Percentiles rank a stretch among this genome's conserved stretches.
Conservation (phyloP, 2,329 filamentous ascomycete genomes). For the Periconia macrospinosa region DNA sequence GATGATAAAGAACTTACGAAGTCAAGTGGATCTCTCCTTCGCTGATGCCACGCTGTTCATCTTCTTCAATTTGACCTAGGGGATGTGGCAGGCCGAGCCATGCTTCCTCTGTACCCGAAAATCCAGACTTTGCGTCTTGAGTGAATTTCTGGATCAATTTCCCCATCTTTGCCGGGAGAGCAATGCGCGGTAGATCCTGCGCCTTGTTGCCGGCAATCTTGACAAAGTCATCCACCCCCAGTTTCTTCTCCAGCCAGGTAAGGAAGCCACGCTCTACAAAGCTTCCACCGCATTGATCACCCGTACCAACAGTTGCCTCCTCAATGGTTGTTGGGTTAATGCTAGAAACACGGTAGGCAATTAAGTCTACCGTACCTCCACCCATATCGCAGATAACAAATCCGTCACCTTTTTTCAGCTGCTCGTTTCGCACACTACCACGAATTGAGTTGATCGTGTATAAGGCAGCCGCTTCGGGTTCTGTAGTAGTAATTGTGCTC, state of each 20-base stretch:
- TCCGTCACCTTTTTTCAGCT: slow-evolving; percentile 17
- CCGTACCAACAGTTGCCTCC: slow-evolving; percentile 25
- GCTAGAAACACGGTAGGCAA: slow-evolving; percentile 20
- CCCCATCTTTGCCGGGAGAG: slow-evolving; percentile 13
- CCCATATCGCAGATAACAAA: slow-evolving; percentile 36
- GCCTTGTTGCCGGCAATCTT: slow-evolving; percentile 17
- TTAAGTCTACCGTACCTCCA: slow-evolving; percentile 32
- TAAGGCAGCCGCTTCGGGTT: slow-evolving; percentile 33
- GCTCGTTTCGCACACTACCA: slow-evolving; percentile 9
- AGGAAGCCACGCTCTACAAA: slow-evolving; percentile 30
- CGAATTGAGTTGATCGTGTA: slow-evolving; percentile 22
- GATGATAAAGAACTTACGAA: too few species aligned
- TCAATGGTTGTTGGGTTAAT: slow-evolving; percentile 16
- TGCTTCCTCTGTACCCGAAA: too few species aligned
- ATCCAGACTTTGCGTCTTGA: too few species aligned
- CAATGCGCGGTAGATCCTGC: slow-evolving; percentile 15
- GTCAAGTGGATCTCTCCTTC: too few species aligned
- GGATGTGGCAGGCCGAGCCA: too few species aligned
- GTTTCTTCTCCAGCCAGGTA: slow-evolving; percentile 20
- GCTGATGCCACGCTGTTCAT: too few species aligned
- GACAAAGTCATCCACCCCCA: slow-evolving; percentile 22
- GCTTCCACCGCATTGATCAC: slow-evolving; percentile 31
- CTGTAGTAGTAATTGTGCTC: slow-evolving; percentile 7
- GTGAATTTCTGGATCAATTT: too few species aligned
- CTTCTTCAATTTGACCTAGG: too few species aligned